Conservation (phyloP, 345 rosid species). For the Garcia nutans region DNA sequence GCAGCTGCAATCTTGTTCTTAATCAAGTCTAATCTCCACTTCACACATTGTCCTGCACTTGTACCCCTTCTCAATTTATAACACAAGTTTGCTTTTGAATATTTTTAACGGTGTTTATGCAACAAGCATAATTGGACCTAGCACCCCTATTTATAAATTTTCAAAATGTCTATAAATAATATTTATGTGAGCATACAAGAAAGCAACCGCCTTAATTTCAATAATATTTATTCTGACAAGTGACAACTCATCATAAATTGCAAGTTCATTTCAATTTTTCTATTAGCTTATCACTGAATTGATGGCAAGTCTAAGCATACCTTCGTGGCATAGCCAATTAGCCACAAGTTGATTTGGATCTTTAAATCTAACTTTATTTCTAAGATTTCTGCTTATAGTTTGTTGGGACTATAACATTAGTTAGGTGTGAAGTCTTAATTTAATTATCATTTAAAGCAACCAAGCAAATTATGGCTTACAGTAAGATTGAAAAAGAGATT, state of each 20-base stretch:
- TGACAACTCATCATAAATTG: background rate
- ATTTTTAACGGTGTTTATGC: background rate
- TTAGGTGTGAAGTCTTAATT: conserved; percentile 7
- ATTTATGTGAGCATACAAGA: background rate
- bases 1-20: background rate
- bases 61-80: background rate
- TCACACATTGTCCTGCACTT: background rate
- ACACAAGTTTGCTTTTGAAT: background rate
- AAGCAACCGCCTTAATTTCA: background rate
- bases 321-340: background rate
- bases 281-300: background rate
- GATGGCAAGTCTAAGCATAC: background rate
- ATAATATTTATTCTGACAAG: background rate
- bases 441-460: conserved; percentile 17
- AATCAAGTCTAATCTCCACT: conserved; percentile 1
- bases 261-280: background rate
- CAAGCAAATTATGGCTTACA: background rate
- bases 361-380: conserved; percentile 3
- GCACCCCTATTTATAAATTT: no score
- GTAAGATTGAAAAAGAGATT: background rate
- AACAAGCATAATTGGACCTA: background rate
- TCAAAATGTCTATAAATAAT: no score
- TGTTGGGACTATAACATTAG: background rate
- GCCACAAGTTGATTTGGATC: background rate
- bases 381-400: conserved; percentile 1